Evolutionary conservation across 2,329 filamentous ascomycete genomes (phyloP).

Genomic region (Hymenoscyphus fructigenus): DNA sequence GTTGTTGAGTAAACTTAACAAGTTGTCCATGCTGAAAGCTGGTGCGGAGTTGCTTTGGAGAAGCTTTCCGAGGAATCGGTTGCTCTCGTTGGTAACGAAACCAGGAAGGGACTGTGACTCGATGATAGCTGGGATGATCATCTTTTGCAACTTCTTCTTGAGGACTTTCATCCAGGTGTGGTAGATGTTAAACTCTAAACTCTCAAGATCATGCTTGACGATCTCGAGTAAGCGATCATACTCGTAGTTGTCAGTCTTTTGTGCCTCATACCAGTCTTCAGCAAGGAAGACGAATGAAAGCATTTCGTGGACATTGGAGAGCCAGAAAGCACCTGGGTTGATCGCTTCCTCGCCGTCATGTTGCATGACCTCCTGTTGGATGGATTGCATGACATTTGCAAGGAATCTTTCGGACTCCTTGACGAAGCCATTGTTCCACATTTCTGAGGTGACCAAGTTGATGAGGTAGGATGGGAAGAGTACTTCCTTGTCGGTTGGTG

Average conservation of each 20-base stretch:
- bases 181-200: slow-evolving; percentile 99
- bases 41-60: slow-evolving; percentile 85
- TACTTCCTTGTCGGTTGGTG: slow-evolving; percentile 96
- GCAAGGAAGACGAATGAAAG: slow-evolving; percentile 98
- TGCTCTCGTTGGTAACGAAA: slow-evolving; percentile 98
- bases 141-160: slow-evolving; percentile 99
- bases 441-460: slow-evolving; percentile 97
- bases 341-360: slow-evolving; percentile 96
- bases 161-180: slow-evolving; percentile 99
- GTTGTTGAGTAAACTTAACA: slow-evolving; percentile 91
- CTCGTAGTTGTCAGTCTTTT: slow-evolving; percentile 99
- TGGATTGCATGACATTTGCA: slow-evolving; percentile 99
- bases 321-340: slow-evolving; percentile 97
- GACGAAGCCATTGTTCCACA: slow-evolving; percentile 99
- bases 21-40: slow-evolving; percentile 99
- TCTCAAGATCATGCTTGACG: slow-evolving; percentile 98
- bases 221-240: slow-evolving; percentile 97
- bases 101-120: slow-evolving; percentile 97
- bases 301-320: slow-evolving; percentile 99
- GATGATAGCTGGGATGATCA: slow-evolving; percentile 99
- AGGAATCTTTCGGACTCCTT: slow-evolving; percentile 99
- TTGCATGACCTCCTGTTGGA: slow-evolving; percentile 99
- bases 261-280: slow-evolving; percentile 98
- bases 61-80: slow-evolving; percentile 95
- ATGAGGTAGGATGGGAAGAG: slow-evolving; percentile 98